Evolutionary conservation across 1,284 basidiomycete genomes (phyloP).

Genomic region (Trichosporon coremiiforme): DNA sequence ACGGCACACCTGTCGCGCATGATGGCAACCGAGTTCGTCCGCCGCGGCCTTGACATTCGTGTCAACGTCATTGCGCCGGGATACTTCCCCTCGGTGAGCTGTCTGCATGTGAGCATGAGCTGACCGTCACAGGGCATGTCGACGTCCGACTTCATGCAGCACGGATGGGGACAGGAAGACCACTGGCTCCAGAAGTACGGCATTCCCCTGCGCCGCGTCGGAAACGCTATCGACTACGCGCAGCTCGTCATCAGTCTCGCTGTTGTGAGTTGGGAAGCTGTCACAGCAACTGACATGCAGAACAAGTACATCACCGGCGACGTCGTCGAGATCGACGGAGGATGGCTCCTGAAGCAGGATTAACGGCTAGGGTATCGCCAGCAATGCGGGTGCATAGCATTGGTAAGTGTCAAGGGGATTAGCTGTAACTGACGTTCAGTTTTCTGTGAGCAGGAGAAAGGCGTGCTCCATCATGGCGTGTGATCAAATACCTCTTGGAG

Average conservation of each 20-base stretch:
- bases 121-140: conserved; percentile 44
- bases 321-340: conserved; percentile 35
- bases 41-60: conserved; percentile 35
- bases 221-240: conserved; percentile 49
- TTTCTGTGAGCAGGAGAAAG: too few relatives aligned
- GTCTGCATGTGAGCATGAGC: too few relatives aligned
- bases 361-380: background rate
- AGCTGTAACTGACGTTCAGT: too few relatives aligned
- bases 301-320: conserved; percentile 36
- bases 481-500: too few relatives aligned
- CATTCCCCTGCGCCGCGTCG: conserved; percentile 49
- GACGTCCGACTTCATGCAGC: conserved; percentile 35
- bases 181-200: conserved; percentile 41
- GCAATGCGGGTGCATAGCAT: too few relatives aligned
- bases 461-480: too few relatives aligned
- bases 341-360: conserved; percentile 28
- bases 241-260: conserved; percentile 47
- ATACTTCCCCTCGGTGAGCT: conserved; percentile 36
- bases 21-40: conserved; percentile 38
- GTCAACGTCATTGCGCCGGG: conserved; percentile 37
- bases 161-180: conserved; percentile 26
- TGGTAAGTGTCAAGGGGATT: too few relatives aligned
- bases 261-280: conserved; percentile 34
- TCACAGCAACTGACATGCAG: conserved; percentile 11
- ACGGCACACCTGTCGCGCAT: conserved; percentile 33